Conservation (phyloP, 2,329 filamentous ascomycete species). For the Fusarium newnesense region DNA sequence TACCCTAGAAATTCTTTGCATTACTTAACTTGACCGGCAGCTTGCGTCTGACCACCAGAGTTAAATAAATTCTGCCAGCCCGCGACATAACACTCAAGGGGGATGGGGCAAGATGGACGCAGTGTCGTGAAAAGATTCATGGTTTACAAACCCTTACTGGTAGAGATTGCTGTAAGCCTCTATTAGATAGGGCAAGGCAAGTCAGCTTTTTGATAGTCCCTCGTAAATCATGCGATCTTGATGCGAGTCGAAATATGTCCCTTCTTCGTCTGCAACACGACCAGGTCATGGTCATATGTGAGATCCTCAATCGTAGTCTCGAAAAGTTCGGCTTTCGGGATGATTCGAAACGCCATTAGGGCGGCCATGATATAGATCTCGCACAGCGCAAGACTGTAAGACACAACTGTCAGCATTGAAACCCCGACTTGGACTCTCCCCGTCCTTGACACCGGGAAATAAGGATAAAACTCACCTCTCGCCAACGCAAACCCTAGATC, state of each 20-base stretch:
- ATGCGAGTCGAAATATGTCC: conserved; percentile 25
- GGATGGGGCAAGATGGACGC: not conserved
- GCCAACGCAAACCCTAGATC: conserved; percentile 35
- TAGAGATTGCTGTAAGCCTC: not conserved
- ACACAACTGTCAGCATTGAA: not conserved
- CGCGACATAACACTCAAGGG: not conserved
- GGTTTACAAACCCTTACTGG: not conserved
- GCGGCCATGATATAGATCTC: conserved; percentile 34
- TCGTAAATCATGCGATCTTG: not conserved
- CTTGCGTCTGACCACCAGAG: not conserved
- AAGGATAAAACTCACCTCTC: conserved; percentile 27
- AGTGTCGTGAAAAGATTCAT: not conserved
- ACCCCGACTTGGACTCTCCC: rapidly evolving
- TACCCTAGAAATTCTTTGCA: too few species aligned
- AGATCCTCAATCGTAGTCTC: conserved; percentile 33
- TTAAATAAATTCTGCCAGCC: not conserved
- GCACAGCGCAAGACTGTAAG: conserved; percentile 29
- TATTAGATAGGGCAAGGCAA: not conserved
- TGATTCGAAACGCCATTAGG: conserved; percentile 21
- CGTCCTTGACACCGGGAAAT: rapidly evolving
- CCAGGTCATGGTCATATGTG: conserved; percentile 33
- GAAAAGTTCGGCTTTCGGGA: conserved; percentile 25
- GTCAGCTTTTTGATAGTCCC: too few species aligned
- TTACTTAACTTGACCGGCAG: too few species aligned
- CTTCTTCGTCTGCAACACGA: conserved; percentile 36